These are phyloP conservation scores for Fusarium secorum DNA, from an alignment of 2,329 filamentous ascomycete genomes.

Conservation along the genomic window DNA sequence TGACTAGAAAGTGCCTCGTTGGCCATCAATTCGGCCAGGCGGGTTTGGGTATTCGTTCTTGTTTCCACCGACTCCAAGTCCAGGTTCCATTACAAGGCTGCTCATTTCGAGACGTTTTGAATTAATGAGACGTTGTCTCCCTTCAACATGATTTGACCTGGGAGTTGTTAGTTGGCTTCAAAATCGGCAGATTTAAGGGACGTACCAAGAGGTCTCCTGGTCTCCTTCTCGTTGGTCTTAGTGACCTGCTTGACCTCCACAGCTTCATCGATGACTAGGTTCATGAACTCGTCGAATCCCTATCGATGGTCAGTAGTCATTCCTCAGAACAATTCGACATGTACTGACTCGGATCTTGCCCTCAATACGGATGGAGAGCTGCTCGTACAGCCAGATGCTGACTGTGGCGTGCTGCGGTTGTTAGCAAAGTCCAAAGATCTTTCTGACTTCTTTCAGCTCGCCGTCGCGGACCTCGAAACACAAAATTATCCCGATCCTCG, in stretches of 20 bases:
- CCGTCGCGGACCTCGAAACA: not conserved
- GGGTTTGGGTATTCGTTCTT: slow-evolving; percentile 32
- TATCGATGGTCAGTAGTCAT: slow-evolving; percentile 47
- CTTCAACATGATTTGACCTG: slow-evolving; percentile 86
- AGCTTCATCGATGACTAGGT: slow-evolving; percentile 94
- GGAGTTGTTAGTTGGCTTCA: slow-evolving; percentile 2
- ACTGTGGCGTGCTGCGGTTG: slow-evolving; percentile 75
- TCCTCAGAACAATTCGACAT: not conserved
- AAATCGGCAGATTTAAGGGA: not conserved
- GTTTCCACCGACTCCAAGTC: slow-evolving; percentile 9
- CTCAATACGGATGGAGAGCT: slow-evolving; percentile 91
- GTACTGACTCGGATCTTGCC: slow-evolving; percentile 88
- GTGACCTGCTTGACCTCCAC: slow-evolving; percentile 88
- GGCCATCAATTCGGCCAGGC: slow-evolving; percentile 17
- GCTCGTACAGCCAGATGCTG: slow-evolving; percentile 96
- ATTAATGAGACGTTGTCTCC: slow-evolving; percentile 89
- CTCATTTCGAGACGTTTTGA: slow-evolving; percentile 58
- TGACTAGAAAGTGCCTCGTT: slow-evolving; percentile 24
- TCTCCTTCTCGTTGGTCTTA: slow-evolving; percentile 79
- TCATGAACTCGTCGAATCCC: slow-evolving; percentile 99
- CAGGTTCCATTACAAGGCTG: not conserved
- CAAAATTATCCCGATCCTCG: not conserved
- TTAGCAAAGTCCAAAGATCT: slow-evolving; percentile 29
- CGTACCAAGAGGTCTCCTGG: slow-evolving; percentile 79
- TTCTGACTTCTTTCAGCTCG: not conserved